Evolutionary conservation across 106 monocot genomes (phyloP).

Genomic region (Dendrobium nobile): DNA sequence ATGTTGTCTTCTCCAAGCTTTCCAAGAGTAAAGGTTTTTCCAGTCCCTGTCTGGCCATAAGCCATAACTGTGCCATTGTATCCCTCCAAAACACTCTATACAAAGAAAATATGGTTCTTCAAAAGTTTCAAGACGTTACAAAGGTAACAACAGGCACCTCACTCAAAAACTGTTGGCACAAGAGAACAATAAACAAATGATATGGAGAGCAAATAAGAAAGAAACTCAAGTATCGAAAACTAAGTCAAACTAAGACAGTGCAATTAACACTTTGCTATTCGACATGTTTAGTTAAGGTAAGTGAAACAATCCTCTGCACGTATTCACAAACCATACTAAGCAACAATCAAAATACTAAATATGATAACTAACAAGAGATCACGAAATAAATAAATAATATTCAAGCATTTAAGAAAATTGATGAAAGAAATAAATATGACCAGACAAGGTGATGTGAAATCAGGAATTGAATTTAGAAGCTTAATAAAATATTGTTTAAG

Average conservation of each 20-base stretch:
- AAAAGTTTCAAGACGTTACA: conserved; percentile 1
- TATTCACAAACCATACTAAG: not conserved
- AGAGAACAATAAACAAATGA: not conserved
- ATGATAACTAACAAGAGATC: not conserved
- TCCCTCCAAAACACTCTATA: conserved; percentile 95
- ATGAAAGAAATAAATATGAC: not conserved
- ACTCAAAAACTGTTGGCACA: not conserved
- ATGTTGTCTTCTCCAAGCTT: conserved; percentile 91
- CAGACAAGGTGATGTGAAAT: no score
- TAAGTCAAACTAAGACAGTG: not conserved
- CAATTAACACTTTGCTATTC: not conserved
- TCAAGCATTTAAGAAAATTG: not conserved
- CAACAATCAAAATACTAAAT: not conserved
- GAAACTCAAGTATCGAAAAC: not conserved
- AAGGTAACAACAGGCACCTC: not conserved
- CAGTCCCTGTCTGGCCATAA: conserved; percentile 98
- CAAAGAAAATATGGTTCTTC: conserved; percentile 15
- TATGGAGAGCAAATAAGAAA: not conserved
- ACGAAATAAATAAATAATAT: not conserved
- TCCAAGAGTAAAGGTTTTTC: conserved; percentile 96
- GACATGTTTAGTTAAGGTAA: not conserved
- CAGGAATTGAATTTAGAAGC: no score
- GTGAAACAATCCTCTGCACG: not conserved
- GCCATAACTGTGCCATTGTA: conserved; percentile 99
- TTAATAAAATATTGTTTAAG: no score